Evolutionary conservation across 2,329 filamentous ascomycete species (phyloP).

Genomic region (Talaromyces atroroseus): DNA sequence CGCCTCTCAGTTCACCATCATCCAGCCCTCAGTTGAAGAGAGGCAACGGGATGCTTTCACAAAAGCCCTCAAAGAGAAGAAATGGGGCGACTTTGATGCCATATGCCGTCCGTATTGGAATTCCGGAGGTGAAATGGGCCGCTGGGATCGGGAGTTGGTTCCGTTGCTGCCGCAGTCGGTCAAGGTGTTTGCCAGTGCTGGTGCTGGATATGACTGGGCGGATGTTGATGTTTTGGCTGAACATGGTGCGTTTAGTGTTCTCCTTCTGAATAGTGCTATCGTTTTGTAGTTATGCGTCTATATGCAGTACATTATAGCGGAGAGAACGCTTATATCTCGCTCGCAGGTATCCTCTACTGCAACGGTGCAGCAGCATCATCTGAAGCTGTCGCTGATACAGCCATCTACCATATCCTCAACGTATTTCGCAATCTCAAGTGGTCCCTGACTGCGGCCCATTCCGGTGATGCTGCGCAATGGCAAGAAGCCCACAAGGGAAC

Average conservation of each 20-base stretch:
- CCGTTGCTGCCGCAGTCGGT: conserved; percentile 50
- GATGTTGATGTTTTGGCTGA: conserved; percentile 48
- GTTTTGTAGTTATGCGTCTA: no score
- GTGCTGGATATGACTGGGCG: conserved; percentile 63
- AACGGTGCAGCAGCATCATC: conserved; percentile 41
- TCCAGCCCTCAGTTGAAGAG: conserved; percentile 31
- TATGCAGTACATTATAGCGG: no score
- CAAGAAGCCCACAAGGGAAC: conserved; percentile 14
- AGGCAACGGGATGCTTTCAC: conserved; percentile 32
- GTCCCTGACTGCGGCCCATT: conserved; percentile 44
- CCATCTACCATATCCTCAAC: conserved; percentile 39
- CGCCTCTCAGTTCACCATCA: conserved; percentile 29
- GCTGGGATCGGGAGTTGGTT: conserved; percentile 58
- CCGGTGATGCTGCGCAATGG: conserved; percentile 27
- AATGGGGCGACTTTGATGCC: conserved; percentile 36
- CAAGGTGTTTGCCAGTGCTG: conserved; percentile 59
- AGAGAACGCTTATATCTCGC: no score
- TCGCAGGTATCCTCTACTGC: conserved; percentile 37
- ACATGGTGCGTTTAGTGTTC: conserved; percentile 19
- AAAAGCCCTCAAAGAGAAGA: conserved; percentile 32
- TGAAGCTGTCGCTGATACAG: conserved; percentile 42
- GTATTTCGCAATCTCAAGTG: conserved; percentile 50
- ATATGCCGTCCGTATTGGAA: conserved; percentile 57
- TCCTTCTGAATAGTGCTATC: no score
- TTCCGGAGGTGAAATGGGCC: conserved; percentile 61